Evolutionary conservation across 805 yeast genomes (phyloP).

Genomic region (Lipomyces japonicus): DNA sequence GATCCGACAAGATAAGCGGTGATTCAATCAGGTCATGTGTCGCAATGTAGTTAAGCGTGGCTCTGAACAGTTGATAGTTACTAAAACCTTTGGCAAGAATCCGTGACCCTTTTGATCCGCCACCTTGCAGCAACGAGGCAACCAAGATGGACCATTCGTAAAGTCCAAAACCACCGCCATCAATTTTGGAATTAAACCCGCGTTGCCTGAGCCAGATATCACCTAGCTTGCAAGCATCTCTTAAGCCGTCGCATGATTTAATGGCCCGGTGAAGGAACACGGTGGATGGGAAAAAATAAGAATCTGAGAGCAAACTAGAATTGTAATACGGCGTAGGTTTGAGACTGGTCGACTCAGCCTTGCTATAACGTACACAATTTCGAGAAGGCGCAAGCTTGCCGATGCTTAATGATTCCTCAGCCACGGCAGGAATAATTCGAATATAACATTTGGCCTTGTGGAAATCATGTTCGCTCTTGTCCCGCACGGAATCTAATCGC

Average conservation of each 20-base stretch:
- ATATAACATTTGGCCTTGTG: conserved; percentile 66
- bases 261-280: conserved; percentile 72
- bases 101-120: conserved; percentile 60
- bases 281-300: conserved; percentile 64
- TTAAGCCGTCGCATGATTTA: conserved; percentile 73
- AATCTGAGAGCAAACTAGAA: conserved; percentile 67
- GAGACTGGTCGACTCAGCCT: conserved; percentile 40
- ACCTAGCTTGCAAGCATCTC: conserved; percentile 83
- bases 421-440: conserved; percentile 69
- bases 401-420: conserved; percentile 63
- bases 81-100: conserved; percentile 83
- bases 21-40: conserved; percentile 59
- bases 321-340: conserved; percentile 88
- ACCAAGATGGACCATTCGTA: conserved; percentile 81
- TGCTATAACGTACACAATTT: conserved; percentile 64
- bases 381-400: conserved; percentile 74
- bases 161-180: conserved; percentile 83
- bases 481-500: conserved; percentile 46
- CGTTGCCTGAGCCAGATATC: conserved; percentile 87
- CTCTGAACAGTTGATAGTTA: conserved; percentile 89
- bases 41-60: conserved; percentile 76
- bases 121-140: conserved; percentile 76
- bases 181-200: conserved; percentile 63
- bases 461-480: conserved; percentile 46
- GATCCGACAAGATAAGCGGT: conserved; percentile 14